Conservation (phyloP, 2,329 filamentous ascomycete genomes). For the Podosphaera fusca region DNA sequence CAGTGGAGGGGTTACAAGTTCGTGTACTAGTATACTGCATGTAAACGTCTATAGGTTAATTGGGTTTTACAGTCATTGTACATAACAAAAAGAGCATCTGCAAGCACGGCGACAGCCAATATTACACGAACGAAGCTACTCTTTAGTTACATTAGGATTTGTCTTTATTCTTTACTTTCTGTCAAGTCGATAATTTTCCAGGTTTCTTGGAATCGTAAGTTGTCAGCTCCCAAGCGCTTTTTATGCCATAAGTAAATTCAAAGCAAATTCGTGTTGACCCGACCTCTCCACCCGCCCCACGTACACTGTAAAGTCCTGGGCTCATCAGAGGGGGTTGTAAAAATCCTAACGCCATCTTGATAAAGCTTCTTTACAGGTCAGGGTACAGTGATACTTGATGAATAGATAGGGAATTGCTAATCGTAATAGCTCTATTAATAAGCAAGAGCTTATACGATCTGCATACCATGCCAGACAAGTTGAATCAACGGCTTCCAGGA, state of each 20-base stretch:
- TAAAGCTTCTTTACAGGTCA: background rate
- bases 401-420: background rate
- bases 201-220: background rate
- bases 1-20: too few species aligned
- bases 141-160: too few species aligned
- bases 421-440: background rate
- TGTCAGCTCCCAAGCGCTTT: background rate
- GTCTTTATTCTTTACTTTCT: too few species aligned
- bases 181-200: background rate
- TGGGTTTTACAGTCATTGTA: too few species aligned
- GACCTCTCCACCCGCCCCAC: background rate
- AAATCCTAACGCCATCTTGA: too few species aligned
- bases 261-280: background rate
- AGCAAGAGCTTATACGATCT: background rate
- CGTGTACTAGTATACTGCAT: too few species aligned
- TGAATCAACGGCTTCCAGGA: conserved; percentile 13
- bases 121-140: too few species aligned
- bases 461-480: conserved; percentile 14
- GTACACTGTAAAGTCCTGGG: background rate
- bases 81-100: too few species aligned
- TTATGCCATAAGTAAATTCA: background rate
- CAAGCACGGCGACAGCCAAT: too few species aligned
- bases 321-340: background rate
- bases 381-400: background rate
- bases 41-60: too few species aligned